These are phyloP conservation scores for Cryptosporidium felis DNA, from an alignment of 169 alveolate genomes.

Conservation along the genomic window DNA sequence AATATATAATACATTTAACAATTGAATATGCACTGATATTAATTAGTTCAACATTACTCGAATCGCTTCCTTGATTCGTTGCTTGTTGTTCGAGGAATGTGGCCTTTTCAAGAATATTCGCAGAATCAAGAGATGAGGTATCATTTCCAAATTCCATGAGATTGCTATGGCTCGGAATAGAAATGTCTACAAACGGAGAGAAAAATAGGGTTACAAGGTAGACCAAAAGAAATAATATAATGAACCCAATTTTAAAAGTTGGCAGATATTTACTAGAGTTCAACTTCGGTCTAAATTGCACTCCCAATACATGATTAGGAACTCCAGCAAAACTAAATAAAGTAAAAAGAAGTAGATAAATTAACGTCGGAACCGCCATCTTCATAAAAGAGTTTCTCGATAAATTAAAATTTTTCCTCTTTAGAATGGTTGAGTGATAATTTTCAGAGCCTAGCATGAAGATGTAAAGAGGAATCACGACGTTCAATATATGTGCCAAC, in stretches of 20 bases:
- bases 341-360: not conserved
- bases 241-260: not conserved
- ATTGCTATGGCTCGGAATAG: not conserved
- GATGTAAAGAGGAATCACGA: not conserved
- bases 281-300: not conserved
- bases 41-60: not conserved
- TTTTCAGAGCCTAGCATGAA: slow-evolving; percentile 1
- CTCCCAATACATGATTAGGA: not conserved
- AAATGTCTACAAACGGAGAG: not conserved
- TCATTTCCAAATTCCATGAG: not conserved
- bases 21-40: not conserved
- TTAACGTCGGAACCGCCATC: not conserved
- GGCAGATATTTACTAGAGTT: not conserved
- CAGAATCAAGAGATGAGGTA: not conserved
- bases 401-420: not conserved
- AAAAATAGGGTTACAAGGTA: not conserved
- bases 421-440: not conserved
- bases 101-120: not conserved
- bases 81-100: not conserved
- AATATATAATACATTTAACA: not conserved
- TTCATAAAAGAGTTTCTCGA: not conserved
- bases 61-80: not conserved
- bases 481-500: not conserved
- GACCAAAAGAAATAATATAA: not conserved
- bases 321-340: not conserved